Base-by-base conservation (phyloP, 2,329 filamentous ascomycete species). In the Pyrenophora tritici-repentis region DNA sequence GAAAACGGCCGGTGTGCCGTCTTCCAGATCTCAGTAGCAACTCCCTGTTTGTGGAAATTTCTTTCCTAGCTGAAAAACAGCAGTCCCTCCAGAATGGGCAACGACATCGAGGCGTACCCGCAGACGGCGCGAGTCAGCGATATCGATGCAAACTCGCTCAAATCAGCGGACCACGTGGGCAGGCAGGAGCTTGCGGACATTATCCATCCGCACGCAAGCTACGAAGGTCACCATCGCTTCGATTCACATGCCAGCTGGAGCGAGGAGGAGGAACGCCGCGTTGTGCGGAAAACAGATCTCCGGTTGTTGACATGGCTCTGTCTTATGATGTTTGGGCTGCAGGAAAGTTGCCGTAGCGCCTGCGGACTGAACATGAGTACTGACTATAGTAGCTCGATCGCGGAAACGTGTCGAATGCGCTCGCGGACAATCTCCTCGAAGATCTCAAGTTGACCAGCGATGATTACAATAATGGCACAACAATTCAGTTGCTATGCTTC, bases 401-500 rank as follows among this genome's bases (percentile, higher is more conserved):
- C n/a, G 73, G 74, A 8, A 78, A 78, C 49, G 61, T 78, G 31
- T 58, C 63, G 3, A 69, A 72, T 33, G 68, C 68, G 5, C 57
- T 70, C 10, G 63, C 67, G 1, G 68, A 72, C 40, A 64, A 66
- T 17, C 46, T 72, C 4, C 51, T 72, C 33, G 56, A 62, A 0
- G 68, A 72, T 29, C 62, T 72, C 9, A 53, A 56, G 2, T 54
- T 72, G 17, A 70, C 62, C 1, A 65, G 58, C 13, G 67, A 70
- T 47, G 68, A 71, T 42, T 72, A 70, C 53, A 72, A 72, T 54
- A 66, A 70, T 32, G 67, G 68, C 32, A 68, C 72, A 14, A 75
- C 73, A 0, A 75, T 88, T 8, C 93, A 94, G 77, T 91, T 90
- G 73, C 81, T 83, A 18, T 91, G 90, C 70, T 95, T 95, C 76